Conservation (phyloP, 208 protist genomes). For the Acanthamoeba culbertsoni region DNA sequence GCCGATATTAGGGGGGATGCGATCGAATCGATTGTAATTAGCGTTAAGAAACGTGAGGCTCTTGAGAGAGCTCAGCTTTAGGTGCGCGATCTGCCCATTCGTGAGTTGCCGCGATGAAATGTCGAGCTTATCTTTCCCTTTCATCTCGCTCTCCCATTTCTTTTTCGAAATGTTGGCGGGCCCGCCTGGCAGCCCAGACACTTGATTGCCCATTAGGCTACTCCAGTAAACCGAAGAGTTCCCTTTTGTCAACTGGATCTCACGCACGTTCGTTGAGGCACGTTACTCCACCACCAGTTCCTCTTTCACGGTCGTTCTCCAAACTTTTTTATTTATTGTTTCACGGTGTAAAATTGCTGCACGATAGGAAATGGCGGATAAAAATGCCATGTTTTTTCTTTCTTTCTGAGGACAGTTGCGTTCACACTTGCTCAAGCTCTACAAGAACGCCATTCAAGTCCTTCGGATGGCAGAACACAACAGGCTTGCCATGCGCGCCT, state of each 20-base stretch:
- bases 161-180: constrained; percentile 1
- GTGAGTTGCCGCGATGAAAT: constrained; percentile 9
- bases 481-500: constrained; percentile 92
- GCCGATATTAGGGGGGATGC: constrained; percentile 18
- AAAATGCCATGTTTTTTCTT: too few species aligned
- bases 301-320: background rate
- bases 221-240: background rate
- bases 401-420: too few species aligned
- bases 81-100: background rate
- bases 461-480: constrained; percentile 91
- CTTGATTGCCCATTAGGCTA: constrained; percentile 34
- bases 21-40: constrained; percentile 48
- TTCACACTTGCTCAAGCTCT: constrained; percentile 88
- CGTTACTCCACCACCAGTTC: too few species aligned
- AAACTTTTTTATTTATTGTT: background rate
- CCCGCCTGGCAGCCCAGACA: background rate
- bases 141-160: constrained; percentile 56
- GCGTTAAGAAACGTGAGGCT: constrained; percentile 18
- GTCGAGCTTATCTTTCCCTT: constrained; percentile 55
- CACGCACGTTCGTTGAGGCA: too few species aligned
- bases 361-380: too few species aligned
- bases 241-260: background rate
- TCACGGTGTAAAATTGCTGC: too few species aligned
- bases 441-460: constrained; percentile 90
- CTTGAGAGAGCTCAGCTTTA: constrained; percentile 56